A percentile compares a stretch with the other conserved stretches of the same genome.
These are phyloP conservation scores for Cenococcum geophilum DNA, from an alignment of 495 filamentous ascomycete species.

Conservation along the genomic window DNA sequence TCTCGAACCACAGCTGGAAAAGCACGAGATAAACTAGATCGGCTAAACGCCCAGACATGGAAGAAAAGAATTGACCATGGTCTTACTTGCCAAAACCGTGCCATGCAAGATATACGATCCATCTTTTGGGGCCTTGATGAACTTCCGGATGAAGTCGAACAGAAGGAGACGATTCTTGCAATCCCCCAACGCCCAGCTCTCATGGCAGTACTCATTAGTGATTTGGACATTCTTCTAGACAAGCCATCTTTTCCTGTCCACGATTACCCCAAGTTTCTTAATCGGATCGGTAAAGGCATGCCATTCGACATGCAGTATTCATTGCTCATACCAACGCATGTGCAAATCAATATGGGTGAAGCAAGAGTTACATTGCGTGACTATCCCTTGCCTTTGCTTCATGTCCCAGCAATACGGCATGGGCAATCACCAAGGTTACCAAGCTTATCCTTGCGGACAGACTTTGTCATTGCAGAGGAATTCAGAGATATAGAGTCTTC, in stretches of 20 bases:
- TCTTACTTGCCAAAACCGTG: slow-evolving; percentile 59
- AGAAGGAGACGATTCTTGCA: slow-evolving; percentile 77
- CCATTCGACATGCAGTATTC: slow-evolving; percentile 84
- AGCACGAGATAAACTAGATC: slow-evolving; percentile 66
- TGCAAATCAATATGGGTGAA: slow-evolving; percentile 89
- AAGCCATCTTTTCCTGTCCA: slow-evolving; percentile 84
- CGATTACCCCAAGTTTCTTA: slow-evolving; percentile 74
- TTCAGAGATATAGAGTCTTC: slow-evolving; percentile 70
- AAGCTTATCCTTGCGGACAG: slow-evolving; percentile 74
- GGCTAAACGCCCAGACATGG: slow-evolving; percentile 85
- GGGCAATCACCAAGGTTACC: slow-evolving; percentile 75
- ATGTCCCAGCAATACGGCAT: slow-evolving; percentile 75
- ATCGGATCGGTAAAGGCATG: slow-evolving; percentile 91
- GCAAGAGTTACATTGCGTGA: slow-evolving; percentile 77
- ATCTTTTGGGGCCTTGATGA: slow-evolving; percentile 82
- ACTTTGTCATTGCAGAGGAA: slow-evolving; percentile 97
- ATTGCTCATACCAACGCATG: slow-evolving; percentile 79
- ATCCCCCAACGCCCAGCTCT: slow-evolving; percentile 82
- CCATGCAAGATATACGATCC: slow-evolving; percentile 71
- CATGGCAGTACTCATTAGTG: slow-evolving; percentile 72
- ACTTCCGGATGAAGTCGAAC: slow-evolving; percentile 69
- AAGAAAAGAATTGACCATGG: slow-evolving; percentile 81
- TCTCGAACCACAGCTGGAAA: slow-evolving; percentile 65
- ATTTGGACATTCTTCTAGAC: slow-evolving; percentile 79
- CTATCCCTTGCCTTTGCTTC: slow-evolving; percentile 86